Base-by-base conservation (phyloP, 345 rosid genomes). In the Citrus australasica region DNA sequence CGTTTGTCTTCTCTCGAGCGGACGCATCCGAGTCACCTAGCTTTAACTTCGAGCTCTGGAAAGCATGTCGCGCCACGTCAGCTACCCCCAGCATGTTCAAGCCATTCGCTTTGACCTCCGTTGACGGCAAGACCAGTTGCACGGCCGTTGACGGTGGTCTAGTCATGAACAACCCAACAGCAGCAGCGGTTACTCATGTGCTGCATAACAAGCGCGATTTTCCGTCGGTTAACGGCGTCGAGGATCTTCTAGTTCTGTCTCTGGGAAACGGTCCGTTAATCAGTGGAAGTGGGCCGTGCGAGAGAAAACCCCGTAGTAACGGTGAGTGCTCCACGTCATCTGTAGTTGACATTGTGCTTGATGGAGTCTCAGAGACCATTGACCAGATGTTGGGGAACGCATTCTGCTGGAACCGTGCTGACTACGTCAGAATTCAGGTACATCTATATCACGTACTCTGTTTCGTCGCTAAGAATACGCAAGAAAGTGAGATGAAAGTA, bases 401-500 rank as follows among this genome's bases (percentile, higher is more conserved):
- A 10, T 96, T 96, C 77, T 94, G 95, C 67, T 96, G 92, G 93
- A 96, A 96, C 86, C 94, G 97, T 55, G 74, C 87, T 30, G 94
- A 96, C 80, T 96, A 96, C 90, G 91, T 96, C n/a, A 88, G 99
- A 86, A 88, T 96, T 89, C 98, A 95, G 96, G 99, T 93, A 81
- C 25, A 30, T 64, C 27, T 53, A 48, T 6, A 21, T 68, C 16
- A 14, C 3, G 66, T 21, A 59, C 61, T 63, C 58, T 76, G 79
- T 76, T 84, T 82, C 86, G 78, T 60, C 56, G 35, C 73, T 33
- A 1, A 66, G 74, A 80, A 82, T 78, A 60, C 8, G 35, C 64
- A 8, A 19, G 58, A 37, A 14, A 48, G 60, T 24, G 9, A 63
- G 4, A 70, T 56, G 25, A 9, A 61, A 59, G 14, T 59, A 19